These are phyloP conservation scores for Lentinus brumalis DNA, from an alignment of 768 basidiomycete species.

Conservation along the genomic window DNA sequence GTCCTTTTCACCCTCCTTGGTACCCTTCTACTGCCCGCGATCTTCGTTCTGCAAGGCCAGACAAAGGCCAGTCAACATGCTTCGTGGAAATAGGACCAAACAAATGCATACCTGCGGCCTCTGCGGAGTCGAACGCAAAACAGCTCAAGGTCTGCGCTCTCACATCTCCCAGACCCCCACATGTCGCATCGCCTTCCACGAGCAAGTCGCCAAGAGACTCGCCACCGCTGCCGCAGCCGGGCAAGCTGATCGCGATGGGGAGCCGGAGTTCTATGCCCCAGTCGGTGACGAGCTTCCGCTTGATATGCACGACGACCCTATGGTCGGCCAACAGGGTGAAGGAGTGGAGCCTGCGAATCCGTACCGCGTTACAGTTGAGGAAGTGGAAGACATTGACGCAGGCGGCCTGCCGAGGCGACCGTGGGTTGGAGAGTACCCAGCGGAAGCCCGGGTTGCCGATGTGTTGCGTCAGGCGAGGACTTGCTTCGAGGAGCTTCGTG, in stretches of 20 bases:
- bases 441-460: neutral
- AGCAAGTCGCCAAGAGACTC: neutral
- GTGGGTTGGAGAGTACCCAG: constrained; percentile 13
- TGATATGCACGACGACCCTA: neutral
- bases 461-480: neutral
- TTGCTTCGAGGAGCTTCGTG: constrained; percentile 10
- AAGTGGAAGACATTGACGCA: constrained; percentile 11
- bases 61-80: neutral
- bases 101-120: neutral
- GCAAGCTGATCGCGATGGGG: no score
- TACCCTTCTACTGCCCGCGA: no score
- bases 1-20: no score
- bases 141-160: neutral
- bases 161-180: neutral
- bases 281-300: no score
- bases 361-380: constrained; percentile 16
- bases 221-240: no score
- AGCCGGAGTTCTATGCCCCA: no score
- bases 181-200: neutral
- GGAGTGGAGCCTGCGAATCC: neutral
- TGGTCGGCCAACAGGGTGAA: no score
- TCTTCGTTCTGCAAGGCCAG: neutral
- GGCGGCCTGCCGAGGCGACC: constrained; percentile 3
- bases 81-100: no score
- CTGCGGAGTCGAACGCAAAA: neutral